Evolutionary conservation across 441 rosid species (phyloP).

Genomic region (Croton laevigatus): DNA sequence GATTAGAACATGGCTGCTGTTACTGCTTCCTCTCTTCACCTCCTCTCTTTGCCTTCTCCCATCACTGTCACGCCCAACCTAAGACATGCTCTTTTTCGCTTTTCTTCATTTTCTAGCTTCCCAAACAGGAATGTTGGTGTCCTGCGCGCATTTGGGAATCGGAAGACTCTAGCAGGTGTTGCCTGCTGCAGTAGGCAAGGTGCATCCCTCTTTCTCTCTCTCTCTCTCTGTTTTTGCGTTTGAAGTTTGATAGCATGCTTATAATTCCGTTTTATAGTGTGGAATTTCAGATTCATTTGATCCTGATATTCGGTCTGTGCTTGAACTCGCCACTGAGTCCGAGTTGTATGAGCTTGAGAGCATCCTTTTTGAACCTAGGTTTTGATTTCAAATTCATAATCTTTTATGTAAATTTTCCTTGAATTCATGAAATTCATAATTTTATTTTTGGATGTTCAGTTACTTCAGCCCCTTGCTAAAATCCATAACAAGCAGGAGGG

Average conservation of each 20-base stretch:
- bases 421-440: background rate
- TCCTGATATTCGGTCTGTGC: constrained; percentile 80
- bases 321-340: constrained; percentile 80
- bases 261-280: constrained; percentile 12
- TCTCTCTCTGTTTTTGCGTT: background rate
- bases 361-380: constrained; percentile 93
- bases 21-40: too few relatives aligned
- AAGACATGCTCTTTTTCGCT: background rate
- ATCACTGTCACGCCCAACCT: too few relatives aligned
- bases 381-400: background rate
- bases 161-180: constrained; percentile 26
- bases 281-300: constrained; percentile 48
- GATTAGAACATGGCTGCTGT: too few relatives aligned
- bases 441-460: constrained; percentile 37
- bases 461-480: constrained; percentile 87
- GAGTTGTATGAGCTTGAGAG: constrained; percentile 76
- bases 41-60: too few relatives aligned
- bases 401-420: constrained; percentile 5
- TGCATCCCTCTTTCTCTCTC: constrained; percentile 5
- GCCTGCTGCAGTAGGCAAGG: constrained; percentile 27
- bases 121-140: background rate
- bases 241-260: background rate
- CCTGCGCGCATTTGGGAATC: constrained; percentile 23
- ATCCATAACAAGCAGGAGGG: constrained; percentile 49
- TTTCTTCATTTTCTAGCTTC: constrained; percentile 6